Conservation (phyloP, 2,329 filamentous ascomycete genomes). For the Verticillium nonalfalfae region DNA sequence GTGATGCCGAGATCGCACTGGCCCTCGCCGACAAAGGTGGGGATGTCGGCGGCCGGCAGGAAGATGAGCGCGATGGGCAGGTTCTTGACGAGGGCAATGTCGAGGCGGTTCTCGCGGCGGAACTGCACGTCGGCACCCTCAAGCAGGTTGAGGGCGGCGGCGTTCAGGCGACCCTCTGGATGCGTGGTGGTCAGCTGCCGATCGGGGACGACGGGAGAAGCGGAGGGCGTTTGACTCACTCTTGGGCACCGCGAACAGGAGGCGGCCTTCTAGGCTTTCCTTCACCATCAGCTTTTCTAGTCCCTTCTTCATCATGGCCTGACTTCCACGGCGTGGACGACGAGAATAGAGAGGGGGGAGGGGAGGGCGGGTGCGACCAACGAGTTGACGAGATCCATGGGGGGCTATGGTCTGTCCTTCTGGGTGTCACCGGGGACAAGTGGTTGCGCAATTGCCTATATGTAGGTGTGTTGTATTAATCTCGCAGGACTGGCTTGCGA, state of each 20-base stretch:
- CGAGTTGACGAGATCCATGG: conserved; percentile 51
- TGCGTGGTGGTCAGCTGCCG: conserved; percentile 8
- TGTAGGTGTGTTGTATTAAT: background rate
- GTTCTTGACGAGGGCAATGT: conserved; percentile 98
- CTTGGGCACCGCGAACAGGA: conserved; percentile 97
- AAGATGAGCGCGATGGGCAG: conserved; percentile 92
- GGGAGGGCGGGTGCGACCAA: conserved; percentile 24
- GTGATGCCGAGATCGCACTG: conserved; percentile 93
- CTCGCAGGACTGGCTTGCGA: background rate
- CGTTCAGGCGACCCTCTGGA: conserved; percentile 85
- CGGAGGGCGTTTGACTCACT: conserved; percentile 49
- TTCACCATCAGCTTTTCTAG: conserved; percentile 8
- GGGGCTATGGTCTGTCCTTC: background rate
- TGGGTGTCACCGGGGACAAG: background rate
- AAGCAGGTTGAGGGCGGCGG: conserved; percentile 82
- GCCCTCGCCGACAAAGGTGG: conserved; percentile 93
- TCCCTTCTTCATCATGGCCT: conserved; percentile 6
- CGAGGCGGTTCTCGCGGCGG: conserved; percentile 86
- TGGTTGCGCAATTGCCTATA: background rate
- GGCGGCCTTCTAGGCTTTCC: conserved; percentile 76
- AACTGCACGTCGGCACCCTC: conserved; percentile 95
- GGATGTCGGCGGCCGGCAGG: conserved; percentile 93
- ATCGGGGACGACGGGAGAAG: background rate
- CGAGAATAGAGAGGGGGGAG: conserved; percentile 3
- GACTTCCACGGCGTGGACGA: background rate